phyloP scores from a whole-genome alignment of 495 filamentous ascomycete genomes.

The Endocarpon pusillum region DNA sequence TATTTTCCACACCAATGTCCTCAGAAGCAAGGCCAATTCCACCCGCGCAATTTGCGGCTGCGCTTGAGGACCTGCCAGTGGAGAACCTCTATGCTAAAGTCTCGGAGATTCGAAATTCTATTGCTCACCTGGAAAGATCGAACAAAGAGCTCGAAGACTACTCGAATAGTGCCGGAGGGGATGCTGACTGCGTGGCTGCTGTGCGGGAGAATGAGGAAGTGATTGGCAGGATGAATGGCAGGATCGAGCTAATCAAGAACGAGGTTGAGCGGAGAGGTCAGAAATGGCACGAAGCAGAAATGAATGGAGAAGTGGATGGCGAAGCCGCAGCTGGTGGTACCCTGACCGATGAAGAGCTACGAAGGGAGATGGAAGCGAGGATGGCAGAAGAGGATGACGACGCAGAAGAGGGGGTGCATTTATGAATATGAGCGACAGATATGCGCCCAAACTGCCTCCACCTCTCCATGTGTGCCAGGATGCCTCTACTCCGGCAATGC shows the following conservation, averaged over 20 bases:
- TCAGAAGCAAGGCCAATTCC: slow-evolving; percentile 20
- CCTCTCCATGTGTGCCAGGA: too few species aligned
- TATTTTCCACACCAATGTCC: slow-evolving; percentile 17
- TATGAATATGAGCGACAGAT: too few species aligned
- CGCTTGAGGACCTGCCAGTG: slow-evolving; percentile 55
- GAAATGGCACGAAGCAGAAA: slow-evolving; percentile 43
- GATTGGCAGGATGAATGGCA: slow-evolving; percentile 51
- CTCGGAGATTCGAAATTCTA: slow-evolving; percentile 65
- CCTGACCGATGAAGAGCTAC: slow-evolving; percentile 29
- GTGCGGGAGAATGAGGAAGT: slow-evolving; percentile 57
- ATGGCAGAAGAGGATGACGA: slow-evolving; percentile 27
- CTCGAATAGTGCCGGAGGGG: slow-evolving; percentile 48
- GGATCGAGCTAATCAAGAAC: slow-evolving; percentile 45
- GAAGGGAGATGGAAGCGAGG: slow-evolving; percentile 25
- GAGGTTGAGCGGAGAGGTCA: slow-evolving; percentile 66
- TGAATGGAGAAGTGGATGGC: slow-evolving; percentile 16
- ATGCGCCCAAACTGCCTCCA: too few species aligned
- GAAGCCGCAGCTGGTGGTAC: slow-evolving; percentile 17
- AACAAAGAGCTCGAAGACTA: slow-evolving; percentile 56
- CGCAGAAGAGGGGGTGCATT: slow-evolving; percentile 45
- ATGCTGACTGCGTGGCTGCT: slow-evolving; percentile 26
- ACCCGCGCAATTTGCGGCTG: slow-evolving; percentile 34
- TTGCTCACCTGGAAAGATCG: slow-evolving; percentile 62
- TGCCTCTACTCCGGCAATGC: too few species aligned
- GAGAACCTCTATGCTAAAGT: slow-evolving; percentile 60